phyloP scores from a whole-genome alignment of 164 flowering plant genomes.

The Kingdonia uniflora region DNA sequence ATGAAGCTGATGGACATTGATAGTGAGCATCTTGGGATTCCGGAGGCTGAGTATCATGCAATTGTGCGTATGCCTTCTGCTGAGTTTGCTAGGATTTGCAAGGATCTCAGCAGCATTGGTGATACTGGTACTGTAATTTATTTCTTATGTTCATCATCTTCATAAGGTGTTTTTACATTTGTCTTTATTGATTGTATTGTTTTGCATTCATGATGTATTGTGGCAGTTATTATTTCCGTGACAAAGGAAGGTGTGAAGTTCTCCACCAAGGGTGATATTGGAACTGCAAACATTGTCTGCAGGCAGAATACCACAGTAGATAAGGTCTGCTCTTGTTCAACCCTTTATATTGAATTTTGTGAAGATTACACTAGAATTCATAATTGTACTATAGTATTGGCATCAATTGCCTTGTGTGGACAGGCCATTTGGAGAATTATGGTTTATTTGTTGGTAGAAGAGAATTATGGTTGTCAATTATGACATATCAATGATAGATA shows the following conservation, averaged over 20 bases:
- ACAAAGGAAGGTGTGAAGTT: slow-evolving; percentile 93
- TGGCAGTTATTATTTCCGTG: slow-evolving; percentile 76
- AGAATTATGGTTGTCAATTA: too few relatives aligned
- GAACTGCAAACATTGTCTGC: slow-evolving; percentile 71
- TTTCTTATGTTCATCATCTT: background rate
- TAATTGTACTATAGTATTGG: too few relatives aligned
- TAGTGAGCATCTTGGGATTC: slow-evolving; percentile 91
- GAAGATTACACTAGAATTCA: too few relatives aligned
- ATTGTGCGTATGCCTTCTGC: slow-evolving; percentile 79
- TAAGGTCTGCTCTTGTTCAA: slow-evolving; percentile 33
- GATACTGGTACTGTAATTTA: slow-evolving; percentile 75
- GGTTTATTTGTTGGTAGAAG: too few relatives aligned
- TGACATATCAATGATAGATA: too few relatives aligned
- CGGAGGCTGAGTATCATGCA: slow-evolving; percentile 85
- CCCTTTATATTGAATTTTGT: background rate
- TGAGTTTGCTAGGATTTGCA: slow-evolving; percentile 80
- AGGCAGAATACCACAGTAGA: slow-evolving; percentile 78
- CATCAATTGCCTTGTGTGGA: too few relatives aligned
- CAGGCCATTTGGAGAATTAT: too few relatives aligned
- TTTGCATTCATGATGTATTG: slow-evolving; percentile 1
- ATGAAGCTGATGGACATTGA: slow-evolving; percentile 96
- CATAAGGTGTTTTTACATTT: background rate
- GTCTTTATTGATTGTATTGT: background rate
- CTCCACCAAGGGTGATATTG: slow-evolving; percentile 83
- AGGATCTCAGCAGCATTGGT: slow-evolving; percentile 72